Evolutionary conservation across 345 rosid genomes (phyloP), one percentile per base, ranked within the genome.

Genomic region (Raphanus raphanistrum): DNA sequence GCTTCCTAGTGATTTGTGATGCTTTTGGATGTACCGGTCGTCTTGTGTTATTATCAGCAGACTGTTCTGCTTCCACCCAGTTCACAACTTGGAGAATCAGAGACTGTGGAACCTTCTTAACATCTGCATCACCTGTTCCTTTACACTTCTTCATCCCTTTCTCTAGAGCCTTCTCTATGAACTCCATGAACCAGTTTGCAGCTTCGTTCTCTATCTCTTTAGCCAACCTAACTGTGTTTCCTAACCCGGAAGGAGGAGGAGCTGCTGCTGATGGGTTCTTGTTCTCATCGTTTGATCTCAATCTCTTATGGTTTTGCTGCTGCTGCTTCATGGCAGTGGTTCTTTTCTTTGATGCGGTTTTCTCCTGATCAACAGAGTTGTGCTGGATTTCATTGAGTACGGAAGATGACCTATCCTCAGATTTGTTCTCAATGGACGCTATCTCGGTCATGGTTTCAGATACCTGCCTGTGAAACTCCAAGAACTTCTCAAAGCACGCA

Each of bases 141-240:
- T 82, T 89, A 9, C 87, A 54, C 71, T 89, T 91, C 90, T 89
- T 92, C 88, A 88, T 79, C 0, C 99, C 96, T 28, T 70, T 83
- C 76, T 90, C 98, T 57, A 95, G 13, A 11, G 92, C 88, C 80
- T 87, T 95, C 85, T 91, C 98, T 10, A 93, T 58, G 69, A 95
- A 93, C 17, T 87, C 96, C 96, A 95, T 91, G 67, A 96, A 96
- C 98, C 99, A 96, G 52, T 79, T 86, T 29, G 92, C 98, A 4
- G 99, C 91, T 85, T 96, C 99, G 0, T 78, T 74, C 76, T 93
- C 92, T 21, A 96, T 83, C 85, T 87, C 88, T 86, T 81, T 89
- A 0, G 87, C 90, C 80, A 96, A 80, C 76, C 68, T 90, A 28
- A 85, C 87, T 2, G 92, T 79, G 73, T 79, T 87, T 85, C 82